Conservation (phyloP, 805 yeast genomes). For the Ogataea pini region DNA sequence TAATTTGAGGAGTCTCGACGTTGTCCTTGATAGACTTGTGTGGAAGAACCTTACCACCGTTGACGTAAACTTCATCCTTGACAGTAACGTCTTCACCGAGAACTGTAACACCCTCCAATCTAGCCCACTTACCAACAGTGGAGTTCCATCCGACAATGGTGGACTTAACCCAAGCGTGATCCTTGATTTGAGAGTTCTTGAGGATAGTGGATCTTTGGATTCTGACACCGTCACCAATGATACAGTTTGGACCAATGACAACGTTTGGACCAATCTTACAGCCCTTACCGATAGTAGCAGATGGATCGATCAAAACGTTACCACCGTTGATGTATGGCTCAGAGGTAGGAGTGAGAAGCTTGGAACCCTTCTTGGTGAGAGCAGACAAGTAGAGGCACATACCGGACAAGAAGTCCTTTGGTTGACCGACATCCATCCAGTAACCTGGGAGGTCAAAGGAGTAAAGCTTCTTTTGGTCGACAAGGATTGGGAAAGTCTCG, state of each 20-base stretch:
- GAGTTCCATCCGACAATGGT: slow-evolving; percentile 99
- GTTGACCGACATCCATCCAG: slow-evolving; percentile 99
- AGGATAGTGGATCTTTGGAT: slow-evolving; percentile 92
- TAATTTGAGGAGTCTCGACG: slow-evolving; percentile 97
- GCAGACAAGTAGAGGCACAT: slow-evolving; percentile 89
- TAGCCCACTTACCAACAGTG: slow-evolving; percentile 97
- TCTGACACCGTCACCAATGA: slow-evolving; percentile 98
- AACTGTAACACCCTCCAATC: slow-evolving; percentile 96
- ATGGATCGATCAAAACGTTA: slow-evolving; percentile 90
- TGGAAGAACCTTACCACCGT: slow-evolving; percentile 99
- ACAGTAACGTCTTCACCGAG: slow-evolving; percentile 99
- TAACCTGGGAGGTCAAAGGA: slow-evolving; percentile 98
- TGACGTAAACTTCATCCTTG: slow-evolving; percentile 97
- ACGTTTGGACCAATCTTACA: slow-evolving; percentile 99
- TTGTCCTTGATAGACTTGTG: slow-evolving; percentile 95
- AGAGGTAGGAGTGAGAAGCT: slow-evolving; percentile 55
- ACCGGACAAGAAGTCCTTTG: slow-evolving; percentile 98
- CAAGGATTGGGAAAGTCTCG: slow-evolving; percentile 98
- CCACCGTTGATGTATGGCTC: slow-evolving; percentile 83
- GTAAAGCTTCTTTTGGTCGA: slow-evolving; percentile 83
- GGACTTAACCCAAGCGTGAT: slow-evolving; percentile 96
- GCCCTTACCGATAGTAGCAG: slow-evolving; percentile 88
- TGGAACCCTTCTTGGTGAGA: slow-evolving; percentile 76
- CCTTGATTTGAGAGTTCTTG: slow-evolving; percentile 88
- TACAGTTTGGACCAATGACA: slow-evolving; percentile 94